Evolutionary conservation across 768 basidiomycete genomes (phyloP).

Genomic region (Serendipita sp.): DNA sequence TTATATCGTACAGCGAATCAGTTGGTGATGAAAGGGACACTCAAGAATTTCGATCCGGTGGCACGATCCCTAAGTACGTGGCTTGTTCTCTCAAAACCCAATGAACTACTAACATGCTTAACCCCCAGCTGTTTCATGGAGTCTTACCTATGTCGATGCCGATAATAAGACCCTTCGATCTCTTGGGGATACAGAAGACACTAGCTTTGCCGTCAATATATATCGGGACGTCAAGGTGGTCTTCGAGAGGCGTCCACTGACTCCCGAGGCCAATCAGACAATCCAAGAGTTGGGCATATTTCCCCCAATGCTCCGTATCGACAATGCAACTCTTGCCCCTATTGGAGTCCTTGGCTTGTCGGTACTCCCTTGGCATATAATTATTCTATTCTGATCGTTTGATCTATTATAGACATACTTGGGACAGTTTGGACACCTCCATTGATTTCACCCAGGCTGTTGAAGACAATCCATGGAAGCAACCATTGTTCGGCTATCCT

Average conservation of each 20-base stretch:
- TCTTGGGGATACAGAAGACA: neutral
- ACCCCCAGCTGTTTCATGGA: neutral
- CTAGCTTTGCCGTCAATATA: neutral
- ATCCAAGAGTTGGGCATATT: neutral
- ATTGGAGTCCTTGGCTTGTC: neutral
- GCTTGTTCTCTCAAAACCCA: neutral
- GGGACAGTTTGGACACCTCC: neutral
- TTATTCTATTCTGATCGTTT: no score
- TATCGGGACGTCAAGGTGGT: constrained; percentile 1
- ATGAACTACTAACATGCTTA: neutral
- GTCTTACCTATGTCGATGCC: neutral
- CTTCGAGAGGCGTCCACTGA: neutral
- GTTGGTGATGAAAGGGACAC: neutral
- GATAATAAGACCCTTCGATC: neutral
- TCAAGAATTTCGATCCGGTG: neutral
- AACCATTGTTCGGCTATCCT: neutral
- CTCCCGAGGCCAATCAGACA: neutral
- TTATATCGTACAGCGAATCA: neutral
- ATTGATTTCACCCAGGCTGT: constrained; percentile 2
- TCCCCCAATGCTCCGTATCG: neutral
- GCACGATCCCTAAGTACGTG: neutral
- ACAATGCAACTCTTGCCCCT: neutral
- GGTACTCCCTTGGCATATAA: neutral
- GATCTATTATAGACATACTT: neutral
- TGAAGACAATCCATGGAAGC: neutral